These are phyloP conservation scores for Aphanoascus verrucosus DNA, from an alignment of 2,329 filamentous ascomycete species.

Conservation along the genomic window DNA sequence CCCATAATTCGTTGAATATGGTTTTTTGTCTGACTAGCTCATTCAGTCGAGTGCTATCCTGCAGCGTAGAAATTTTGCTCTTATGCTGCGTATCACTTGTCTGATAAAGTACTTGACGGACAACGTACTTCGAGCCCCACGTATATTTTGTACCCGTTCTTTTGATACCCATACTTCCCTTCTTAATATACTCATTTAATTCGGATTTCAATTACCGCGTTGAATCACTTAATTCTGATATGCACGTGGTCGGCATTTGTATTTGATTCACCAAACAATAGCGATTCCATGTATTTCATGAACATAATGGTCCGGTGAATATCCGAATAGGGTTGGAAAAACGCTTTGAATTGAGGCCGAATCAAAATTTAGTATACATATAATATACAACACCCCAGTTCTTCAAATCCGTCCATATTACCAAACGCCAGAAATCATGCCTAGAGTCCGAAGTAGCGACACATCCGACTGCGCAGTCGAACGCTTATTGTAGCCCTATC, in stretches of 20 bases:
- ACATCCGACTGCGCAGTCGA: too few relatives aligned
- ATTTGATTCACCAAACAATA: too few relatives aligned
- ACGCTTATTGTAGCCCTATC: not conserved
- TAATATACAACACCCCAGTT: conserved; percentile 3
- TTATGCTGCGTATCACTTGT: too few relatives aligned
- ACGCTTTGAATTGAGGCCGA: not conserved
- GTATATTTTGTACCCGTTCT: too few relatives aligned
- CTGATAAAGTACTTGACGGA: too few relatives aligned
- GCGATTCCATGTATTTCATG: too few relatives aligned
- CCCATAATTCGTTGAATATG: not conserved
- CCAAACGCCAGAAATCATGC: not conserved
- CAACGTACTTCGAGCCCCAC: too few relatives aligned
- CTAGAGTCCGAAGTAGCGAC: not conserved
- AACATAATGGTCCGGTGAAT: not conserved
- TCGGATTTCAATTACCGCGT: too few relatives aligned
- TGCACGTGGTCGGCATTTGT: too few relatives aligned
- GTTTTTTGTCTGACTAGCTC: not conserved
- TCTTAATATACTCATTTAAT: too few relatives aligned
- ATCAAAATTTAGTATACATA: not conserved
- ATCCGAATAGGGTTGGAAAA: not conserved
- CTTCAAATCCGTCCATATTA: not conserved
- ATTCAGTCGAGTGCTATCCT: not conserved
- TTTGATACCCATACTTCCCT: too few relatives aligned
- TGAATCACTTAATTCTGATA: too few relatives aligned
- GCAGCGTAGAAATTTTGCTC: not conserved